Conservation (phyloP, 257 asterid species). For the Solanum dulcamara region DNA sequence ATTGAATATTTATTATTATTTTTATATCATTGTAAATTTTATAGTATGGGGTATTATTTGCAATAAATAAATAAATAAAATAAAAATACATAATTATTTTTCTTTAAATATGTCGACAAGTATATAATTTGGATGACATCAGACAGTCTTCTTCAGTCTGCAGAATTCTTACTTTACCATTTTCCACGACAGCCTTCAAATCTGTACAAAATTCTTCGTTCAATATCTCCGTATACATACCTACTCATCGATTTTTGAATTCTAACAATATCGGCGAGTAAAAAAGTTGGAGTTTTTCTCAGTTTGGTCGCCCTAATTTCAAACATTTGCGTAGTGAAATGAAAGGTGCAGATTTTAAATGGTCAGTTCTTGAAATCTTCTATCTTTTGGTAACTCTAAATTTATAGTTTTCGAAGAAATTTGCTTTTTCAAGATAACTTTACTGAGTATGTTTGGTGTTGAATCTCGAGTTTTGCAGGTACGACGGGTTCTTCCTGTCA, state of each 20-base stretch:
- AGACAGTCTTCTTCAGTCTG: not conserved
- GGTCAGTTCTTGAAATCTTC: slow-evolving; percentile 28
- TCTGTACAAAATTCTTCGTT: not conserved
- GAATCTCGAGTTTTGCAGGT: slow-evolving; percentile 48
- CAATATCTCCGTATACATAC: not conserved
- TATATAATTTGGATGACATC: not conserved
- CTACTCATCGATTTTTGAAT: not conserved
- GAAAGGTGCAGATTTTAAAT: slow-evolving; percentile 85
- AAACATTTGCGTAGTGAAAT: slow-evolving; percentile 29
- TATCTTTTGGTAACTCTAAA: not conserved
- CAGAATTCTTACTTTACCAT: not conserved
- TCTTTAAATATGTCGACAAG: not conserved
- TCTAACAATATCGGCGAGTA: not conserved
- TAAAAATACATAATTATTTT: not conserved
- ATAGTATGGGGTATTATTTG: not conserved
- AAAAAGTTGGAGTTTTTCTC: not conserved
- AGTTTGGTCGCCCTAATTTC: not conserved
- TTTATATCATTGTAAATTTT: too few species aligned
- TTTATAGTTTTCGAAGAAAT: not conserved
- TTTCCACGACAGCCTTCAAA: not conserved
- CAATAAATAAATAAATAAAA: not conserved
- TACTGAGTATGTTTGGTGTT: not conserved
- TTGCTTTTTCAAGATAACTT: not conserved
- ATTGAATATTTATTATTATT: too few species aligned
- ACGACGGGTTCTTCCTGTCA: slow-evolving; percentile 97